Conservation (phyloP, 495 filamentous ascomycete species). For the Sphaerosporella brunnea region DNA sequence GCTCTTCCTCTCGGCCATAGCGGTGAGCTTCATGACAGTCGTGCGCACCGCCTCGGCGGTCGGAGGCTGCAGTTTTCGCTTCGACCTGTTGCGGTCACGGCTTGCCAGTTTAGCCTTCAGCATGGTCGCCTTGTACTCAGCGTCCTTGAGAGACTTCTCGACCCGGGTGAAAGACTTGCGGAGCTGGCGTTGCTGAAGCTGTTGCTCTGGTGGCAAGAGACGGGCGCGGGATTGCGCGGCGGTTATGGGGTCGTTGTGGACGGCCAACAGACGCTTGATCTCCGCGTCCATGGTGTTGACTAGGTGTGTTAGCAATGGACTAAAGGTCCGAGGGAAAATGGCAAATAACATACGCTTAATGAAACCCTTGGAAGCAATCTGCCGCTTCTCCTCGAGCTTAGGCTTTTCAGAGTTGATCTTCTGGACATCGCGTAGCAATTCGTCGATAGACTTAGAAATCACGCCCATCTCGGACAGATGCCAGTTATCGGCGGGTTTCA, state of each 20-base stretch:
- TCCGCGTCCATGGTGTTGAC: slow-evolving; percentile 44
- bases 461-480: slow-evolving; percentile 51
- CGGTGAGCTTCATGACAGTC: slow-evolving; percentile 82
- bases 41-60: slow-evolving; percentile 82
- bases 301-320: slow-evolving; percentile 16
- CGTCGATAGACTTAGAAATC: slow-evolving; percentile 39
- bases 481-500: slow-evolving; percentile 49
- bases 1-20: slow-evolving; percentile 71
- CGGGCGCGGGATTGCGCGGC: slow-evolving; percentile 40
- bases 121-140: slow-evolving; percentile 64
- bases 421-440: slow-evolving; percentile 39
- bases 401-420: slow-evolving; percentile 46
- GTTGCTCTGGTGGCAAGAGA: slow-evolving; percentile 67
- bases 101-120: slow-evolving; percentile 63
- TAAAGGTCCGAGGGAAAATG: too few relatives aligned
- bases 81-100: slow-evolving; percentile 31
- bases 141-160: slow-evolving; percentile 52
- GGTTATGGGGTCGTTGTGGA: slow-evolving; percentile 44
- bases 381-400: slow-evolving; percentile 41
- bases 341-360: slow-evolving; percentile 18
- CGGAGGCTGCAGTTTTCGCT: slow-evolving; percentile 34
- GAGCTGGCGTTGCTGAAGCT: slow-evolving; percentile 62
- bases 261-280: slow-evolving; percentile 49
- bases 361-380: slow-evolving; percentile 26
- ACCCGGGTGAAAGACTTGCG: slow-evolving; percentile 50